Evolutionary conservation across 768 basidiomycete genomes (phyloP), one percentile per base, ranked within the genome.

Genomic region (Lactarius quietus): DNA sequence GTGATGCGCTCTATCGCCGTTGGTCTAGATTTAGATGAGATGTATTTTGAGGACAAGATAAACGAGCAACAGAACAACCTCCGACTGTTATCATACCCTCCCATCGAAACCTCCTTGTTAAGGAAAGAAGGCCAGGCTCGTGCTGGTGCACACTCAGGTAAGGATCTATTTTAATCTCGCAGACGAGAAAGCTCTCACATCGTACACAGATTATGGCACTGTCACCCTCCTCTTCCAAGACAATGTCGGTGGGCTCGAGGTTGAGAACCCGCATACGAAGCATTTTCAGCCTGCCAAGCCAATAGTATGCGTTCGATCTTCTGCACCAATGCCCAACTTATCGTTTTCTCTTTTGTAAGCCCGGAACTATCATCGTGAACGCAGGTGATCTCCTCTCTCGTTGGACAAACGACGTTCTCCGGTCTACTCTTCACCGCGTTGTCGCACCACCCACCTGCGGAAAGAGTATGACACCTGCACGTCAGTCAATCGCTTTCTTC

Each of bases 1-100:
- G 85, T 94, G 48, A 93, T 95, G 91, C 83, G 88, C n/a, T 86
- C 92, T 3, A 85, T 95, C 70, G 93, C 93, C 1, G 75, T 93
- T 17, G 93, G 92, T 3, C 79, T 95, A 41, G 83, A 84, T 36
- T 82, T 94, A 29, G 80, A 85, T 6, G 90, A 92, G 73, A 69
- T 72, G 33, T 94, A 86, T 76, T 95, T 95, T 61, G 90, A 93
- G 72, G 73, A 80, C 55, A 87, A 85, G 75, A 85, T 92, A 41
- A 73, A 91, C 70, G 84, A 90, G 67, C 88, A 92, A 75, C 86
- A 81, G 68, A 92, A 94, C 72, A 94, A 93, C 72, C 76, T 95
- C 48, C 82, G 93, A 31, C 80, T 95, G 35, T 76, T 95, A 29
- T 89, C 87, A 9, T 95, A 95, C 73, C 93, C 93, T 28, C 78